Evolutionary conservation across 148 eudicot species (phyloP), one percentile per base, ranked within the genome.

Genomic region (Vaccinium macrocarpon): DNA sequence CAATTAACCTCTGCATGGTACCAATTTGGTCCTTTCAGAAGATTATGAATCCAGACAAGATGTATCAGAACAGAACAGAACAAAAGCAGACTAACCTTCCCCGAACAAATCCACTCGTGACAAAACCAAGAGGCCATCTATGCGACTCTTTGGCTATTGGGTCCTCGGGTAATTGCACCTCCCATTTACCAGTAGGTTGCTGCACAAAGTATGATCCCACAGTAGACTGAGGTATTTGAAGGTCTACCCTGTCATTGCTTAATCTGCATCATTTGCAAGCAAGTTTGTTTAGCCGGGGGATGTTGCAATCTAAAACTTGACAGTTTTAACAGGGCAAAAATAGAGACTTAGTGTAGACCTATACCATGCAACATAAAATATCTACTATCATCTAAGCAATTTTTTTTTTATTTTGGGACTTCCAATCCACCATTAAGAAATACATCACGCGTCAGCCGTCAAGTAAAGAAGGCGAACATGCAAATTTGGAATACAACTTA

Each of bases 51-150:
- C 80, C 35, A 52, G 14, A 25, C 25, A 53, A 78, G 62, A 52
- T 29, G 81, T 9, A 16, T 3, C 15, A 42, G 49, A 61, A 19
- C 15, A 42, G 49, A 61, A 19, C 15, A 55, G 49, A 61, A 19
- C 15, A 55, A 35, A 56, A 15, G 13, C 14, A 80, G n/a, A 59
- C 49, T 42, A 61, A 91, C 99, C 98, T 95, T 90, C 98, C 99
- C 29, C 91, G 92, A 78, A 97, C 96, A 89, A 93, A 95, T 86
- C 98, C 99, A 42, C 93, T 89, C 48, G 99, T 92, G 73, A 97
- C 91, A 86, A 93, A 97, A 82, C 99, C 98, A 84, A 95, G 89
- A 2, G 97, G 98, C 86, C 87, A 87, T 85, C 99, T 91, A 87
- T 85, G 89, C 78, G 89, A 91, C 64, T 88, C 93, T 82, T 27